Base-by-base conservation (phyloP, 2,329 filamentous ascomycete genomes). In the Pseudocercospora vitis region DNA sequence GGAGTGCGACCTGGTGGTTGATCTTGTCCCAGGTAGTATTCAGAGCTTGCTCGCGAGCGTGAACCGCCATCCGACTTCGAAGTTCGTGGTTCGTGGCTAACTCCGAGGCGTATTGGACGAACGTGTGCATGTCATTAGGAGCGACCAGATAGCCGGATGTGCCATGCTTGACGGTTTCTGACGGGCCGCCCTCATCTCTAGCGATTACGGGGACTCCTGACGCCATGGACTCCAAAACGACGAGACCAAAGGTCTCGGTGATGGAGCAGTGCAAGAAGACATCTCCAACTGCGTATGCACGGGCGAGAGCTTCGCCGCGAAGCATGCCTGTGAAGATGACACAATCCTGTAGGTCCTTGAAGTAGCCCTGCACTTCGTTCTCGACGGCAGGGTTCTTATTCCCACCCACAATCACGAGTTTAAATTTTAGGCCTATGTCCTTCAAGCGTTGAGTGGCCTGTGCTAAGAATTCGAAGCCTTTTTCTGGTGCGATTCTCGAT, bases 221-320 rank as follows among this genome's bases (percentile, higher is more conserved):
- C 0, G 85, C 84, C 84, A 88, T 87, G 2, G 82, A 81, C 68
- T 88, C 85, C 1, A 88, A 73, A 1, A 88, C 85, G 0, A 88
- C 85, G 7, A 88, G 73, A 0, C 85, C 85, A 67, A 88, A 88
- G 0, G 85, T 88, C 69, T 88, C 85, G 0, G 85, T 88, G 53
- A 88, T 74, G 18, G 83, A 88, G 70, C 84, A 87, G 70, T 88
- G 85, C 11, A 88, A 70, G 65, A 88, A 88, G n/a, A 88, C 61
- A 64, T 88, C 85, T 0, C 81, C 84, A 3, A 81, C 81, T 2
- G 86, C 84, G 60, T 87, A 89, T 7, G 82, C 80, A n/a, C 76
- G 73, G n/a, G 84, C 84, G 7, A 88, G 75, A 2, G 78, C 76
- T 46, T 77, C 76, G 8, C 85, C 84, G 0, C 80, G 77, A 59